phyloP scores from a whole-genome alignment of 2,329 filamentous ascomycete species.

The Phaeophleospora eucalypticola region DNA sequence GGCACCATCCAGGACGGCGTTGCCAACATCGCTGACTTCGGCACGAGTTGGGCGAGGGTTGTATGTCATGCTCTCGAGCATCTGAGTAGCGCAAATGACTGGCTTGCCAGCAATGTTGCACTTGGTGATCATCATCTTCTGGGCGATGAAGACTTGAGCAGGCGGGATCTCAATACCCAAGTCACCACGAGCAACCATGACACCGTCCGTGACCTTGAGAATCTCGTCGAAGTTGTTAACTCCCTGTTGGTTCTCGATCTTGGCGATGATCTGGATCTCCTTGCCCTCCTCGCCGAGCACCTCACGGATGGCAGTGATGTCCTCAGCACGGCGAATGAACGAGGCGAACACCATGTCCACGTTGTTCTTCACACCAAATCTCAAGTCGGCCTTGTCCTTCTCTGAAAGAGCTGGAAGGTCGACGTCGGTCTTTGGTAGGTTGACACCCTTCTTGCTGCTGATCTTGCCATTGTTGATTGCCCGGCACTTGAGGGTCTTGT shows the following conservation, averaged over 20 bases:
- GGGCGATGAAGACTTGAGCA: conserved; percentile 95
- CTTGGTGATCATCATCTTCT: conserved; percentile 99
- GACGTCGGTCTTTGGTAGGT: conserved; percentile 97
- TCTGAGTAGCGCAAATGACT: conserved; percentile 97
- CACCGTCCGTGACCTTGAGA: conserved; percentile 90
- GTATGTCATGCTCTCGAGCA: conserved; percentile 99
- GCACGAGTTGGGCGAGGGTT: conserved; percentile 97
- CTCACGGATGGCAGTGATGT: conserved; percentile 87
- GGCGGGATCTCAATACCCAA: conserved; percentile 98
- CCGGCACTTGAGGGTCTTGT: conserved; percentile 79
- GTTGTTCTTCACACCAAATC: conserved; percentile 95
- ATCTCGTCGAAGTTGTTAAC: conserved; percentile 99
- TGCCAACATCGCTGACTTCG: conserved; percentile 97
- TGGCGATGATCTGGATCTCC: conserved; percentile 98
- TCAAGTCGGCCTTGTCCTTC: conserved; percentile 93
- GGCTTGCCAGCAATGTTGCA: conserved; percentile 99
- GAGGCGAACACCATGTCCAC: conserved; percentile 99
- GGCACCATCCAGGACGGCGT: conserved; percentile 93
- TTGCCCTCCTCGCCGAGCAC: conserved; percentile 88
- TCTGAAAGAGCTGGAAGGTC: conserved; percentile 95
- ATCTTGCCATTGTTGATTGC: conserved; percentile 98
- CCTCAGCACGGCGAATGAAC: conserved; percentile 90
- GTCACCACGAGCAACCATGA: conserved; percentile 99
- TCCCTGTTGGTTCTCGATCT: conserved; percentile 99
- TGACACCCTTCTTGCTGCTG: conserved; percentile 98